Conservation (phyloP, 306 rosid genomes). For the Trifolium fragiferum region DNA sequence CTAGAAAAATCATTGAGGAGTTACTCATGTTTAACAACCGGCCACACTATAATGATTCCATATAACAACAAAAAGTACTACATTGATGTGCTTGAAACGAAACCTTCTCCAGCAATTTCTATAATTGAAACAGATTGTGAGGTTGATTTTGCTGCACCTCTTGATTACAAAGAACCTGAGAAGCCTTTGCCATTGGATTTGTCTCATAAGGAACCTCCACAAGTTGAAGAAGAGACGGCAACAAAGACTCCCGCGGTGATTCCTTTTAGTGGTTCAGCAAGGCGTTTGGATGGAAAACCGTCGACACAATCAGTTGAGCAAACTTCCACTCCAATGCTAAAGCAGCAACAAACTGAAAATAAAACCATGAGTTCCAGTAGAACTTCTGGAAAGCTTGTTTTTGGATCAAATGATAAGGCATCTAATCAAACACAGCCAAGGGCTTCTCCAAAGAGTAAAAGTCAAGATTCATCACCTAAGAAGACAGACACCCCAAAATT, state of each 20-base stretch:
- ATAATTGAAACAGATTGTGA: conserved; percentile 61
- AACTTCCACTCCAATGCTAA: conserved; percentile 37
- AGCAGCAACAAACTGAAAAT: conserved; percentile 42
- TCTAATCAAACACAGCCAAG: conserved; percentile 36
- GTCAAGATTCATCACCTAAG: conserved; percentile 43
- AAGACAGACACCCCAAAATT: conserved; percentile 50
- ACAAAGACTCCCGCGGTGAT: conserved; percentile 43
- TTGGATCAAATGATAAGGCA: conserved; percentile 48
- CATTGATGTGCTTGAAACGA: conserved; percentile 58
- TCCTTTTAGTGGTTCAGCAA: conserved; percentile 58
- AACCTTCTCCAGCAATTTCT: conserved; percentile 55
- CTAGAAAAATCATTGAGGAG: conserved; percentile 58
- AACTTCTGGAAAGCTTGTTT: conserved; percentile 56
- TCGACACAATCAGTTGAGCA: conserved; percentile 43
- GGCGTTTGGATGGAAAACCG: conserved; percentile 59
- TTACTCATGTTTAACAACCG: conserved; percentile 60
- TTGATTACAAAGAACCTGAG: conserved; percentile 57
- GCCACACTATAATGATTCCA: conserved; percentile 62
- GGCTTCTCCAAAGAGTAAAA: conserved; percentile 34
- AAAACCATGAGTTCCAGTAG: conserved; percentile 38
- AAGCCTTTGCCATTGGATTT: conserved; percentile 39
- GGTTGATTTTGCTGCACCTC: conserved; percentile 63
- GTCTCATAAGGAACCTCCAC: conserved; percentile 21
- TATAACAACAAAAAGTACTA: conserved; percentile 58
- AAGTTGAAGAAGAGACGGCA: conserved; percentile 58